These are phyloP conservation scores for Gnomoniopsis smithogilvyi DNA, from an alignment of 2,329 filamentous ascomycete genomes.

Conservation along the genomic window DNA sequence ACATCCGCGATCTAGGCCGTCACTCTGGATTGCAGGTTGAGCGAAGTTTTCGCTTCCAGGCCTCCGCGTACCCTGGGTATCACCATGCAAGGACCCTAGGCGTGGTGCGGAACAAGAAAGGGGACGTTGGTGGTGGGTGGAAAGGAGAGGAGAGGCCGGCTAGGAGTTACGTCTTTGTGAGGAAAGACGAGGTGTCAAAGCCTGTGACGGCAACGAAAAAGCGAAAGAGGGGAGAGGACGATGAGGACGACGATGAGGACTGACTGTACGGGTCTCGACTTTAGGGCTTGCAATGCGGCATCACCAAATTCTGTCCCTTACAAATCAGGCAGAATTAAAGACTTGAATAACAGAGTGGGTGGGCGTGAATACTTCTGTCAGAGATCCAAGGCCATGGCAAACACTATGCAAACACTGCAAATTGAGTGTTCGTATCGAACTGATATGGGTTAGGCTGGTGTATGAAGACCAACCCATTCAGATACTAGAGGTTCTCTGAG, in stretches of 20 bases:
- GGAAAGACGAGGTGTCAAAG: slow-evolving; percentile 47
- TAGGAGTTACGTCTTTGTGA: slow-evolving; percentile 61
- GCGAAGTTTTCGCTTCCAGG: slow-evolving; percentile 67
- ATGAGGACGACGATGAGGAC: slow-evolving; percentile 26
- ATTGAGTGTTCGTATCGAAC: no score
- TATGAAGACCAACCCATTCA: no score
- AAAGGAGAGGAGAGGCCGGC: slow-evolving; percentile 50
- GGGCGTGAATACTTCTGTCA: no score
- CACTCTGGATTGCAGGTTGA: slow-evolving; percentile 70
- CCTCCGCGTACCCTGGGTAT: slow-evolving; percentile 69
- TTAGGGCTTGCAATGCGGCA: not conserved
- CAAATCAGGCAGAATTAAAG: no score
- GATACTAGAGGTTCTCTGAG: no score
- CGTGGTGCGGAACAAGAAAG: slow-evolving; percentile 49
- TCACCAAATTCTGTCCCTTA: no score
- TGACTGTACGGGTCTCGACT: slow-evolving; percentile 14
- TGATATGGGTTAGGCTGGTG: no score
- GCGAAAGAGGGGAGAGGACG: slow-evolving; percentile 29
- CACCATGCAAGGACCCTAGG: slow-evolving; percentile 71
- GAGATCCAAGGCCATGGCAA: no score
- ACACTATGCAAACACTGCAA: no score
- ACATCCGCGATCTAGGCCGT: slow-evolving; percentile 80
- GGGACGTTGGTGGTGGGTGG: slow-evolving; percentile 43
- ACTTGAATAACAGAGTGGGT: no score
- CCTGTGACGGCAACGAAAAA: slow-evolving; percentile 26